phyloP scores from a whole-genome alignment of 495 filamentous ascomycete genomes.

The Aspergillus egyptiacus region DNA sequence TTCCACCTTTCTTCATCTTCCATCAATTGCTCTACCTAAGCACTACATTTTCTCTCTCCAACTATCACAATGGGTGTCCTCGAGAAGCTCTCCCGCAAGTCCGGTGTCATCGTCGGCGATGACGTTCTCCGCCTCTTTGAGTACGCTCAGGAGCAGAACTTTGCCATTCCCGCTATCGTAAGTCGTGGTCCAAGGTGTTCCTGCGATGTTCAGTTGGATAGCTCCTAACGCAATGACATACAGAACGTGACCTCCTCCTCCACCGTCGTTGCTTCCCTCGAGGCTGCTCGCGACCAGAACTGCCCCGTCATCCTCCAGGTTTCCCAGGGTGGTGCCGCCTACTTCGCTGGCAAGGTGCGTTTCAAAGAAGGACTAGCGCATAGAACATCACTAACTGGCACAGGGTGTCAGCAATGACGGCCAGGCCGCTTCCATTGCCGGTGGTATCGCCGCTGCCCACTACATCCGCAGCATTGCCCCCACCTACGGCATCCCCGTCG shows the following conservation, averaged over 20 bases:
- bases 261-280: constrained; percentile 79
- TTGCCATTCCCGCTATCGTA: constrained; percentile 88
- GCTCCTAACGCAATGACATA: not conserved
- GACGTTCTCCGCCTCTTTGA: constrained; percentile 77
- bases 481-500: constrained; percentile 80
- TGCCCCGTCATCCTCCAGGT: constrained; percentile 86
- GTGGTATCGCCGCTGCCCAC: constrained; percentile 82
- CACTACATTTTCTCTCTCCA: constrained; percentile 4
- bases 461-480: constrained; percentile 89
- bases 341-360: constrained; percentile 80
- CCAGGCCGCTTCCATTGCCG: constrained; percentile 82
- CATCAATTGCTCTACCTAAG: constrained; percentile 5
- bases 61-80: constrained; percentile 54
- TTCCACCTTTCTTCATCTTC: constrained; percentile 10
- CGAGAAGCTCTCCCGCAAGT: constrained; percentile 67
- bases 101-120: constrained; percentile 81
- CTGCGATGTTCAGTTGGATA: not conserved
- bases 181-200: constrained; percentile 24
- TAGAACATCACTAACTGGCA: not conserved
- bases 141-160: constrained; percentile 76
- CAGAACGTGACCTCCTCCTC: constrained; percentile 87
- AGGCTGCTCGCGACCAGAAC: constrained; percentile 86
- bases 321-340: constrained; percentile 89
- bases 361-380: not conserved
- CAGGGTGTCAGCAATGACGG: constrained; percentile 76